Evolutionary conservation across 1,139 yeast genomes (phyloP).

Genomic region (Hyphopichia wangnamkhiaoensis): DNA sequence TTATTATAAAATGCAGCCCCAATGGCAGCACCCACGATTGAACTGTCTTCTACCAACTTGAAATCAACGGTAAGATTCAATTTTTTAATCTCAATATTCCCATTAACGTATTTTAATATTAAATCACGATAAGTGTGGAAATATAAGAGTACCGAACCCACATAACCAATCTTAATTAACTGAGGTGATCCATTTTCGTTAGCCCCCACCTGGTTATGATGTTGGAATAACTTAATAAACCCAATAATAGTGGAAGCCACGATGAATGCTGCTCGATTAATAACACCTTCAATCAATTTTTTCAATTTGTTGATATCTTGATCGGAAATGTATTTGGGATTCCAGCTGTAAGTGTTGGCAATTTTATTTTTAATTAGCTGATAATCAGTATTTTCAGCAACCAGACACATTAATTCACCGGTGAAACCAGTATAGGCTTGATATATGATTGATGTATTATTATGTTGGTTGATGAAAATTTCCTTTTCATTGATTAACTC

Average conservation of each 20-base stretch:
- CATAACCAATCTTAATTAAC: constrained; percentile 38
- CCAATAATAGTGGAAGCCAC: constrained; percentile 39
- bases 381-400: constrained; percentile 32
- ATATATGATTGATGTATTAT: constrained; percentile 8
- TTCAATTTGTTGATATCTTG: constrained; percentile 31
- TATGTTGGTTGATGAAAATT: constrained; percentile 25
- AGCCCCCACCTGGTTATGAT: constrained; percentile 29
- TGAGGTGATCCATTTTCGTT: constrained; percentile 10
- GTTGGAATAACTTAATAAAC: constrained; percentile 33
- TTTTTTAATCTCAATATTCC: constrained; percentile 24
- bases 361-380: constrained; percentile 22
- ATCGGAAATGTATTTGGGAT: constrained; percentile 14
- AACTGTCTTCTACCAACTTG: constrained; percentile 42
- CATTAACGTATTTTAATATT: constrained; percentile 32
- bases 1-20: constrained; percentile 38
- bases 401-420: constrained; percentile 41
- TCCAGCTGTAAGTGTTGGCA: constrained; percentile 25
- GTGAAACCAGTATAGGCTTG: constrained; percentile 37
- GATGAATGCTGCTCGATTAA: constrained; percentile 43
- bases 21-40: constrained; percentile 50
- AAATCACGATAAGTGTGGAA: constrained; percentile 35
- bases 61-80: constrained; percentile 39
- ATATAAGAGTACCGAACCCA: constrained; percentile 43
- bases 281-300: constrained; percentile 28
- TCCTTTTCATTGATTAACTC: constrained; percentile 33